Evolutionary conservation across 1,139 yeast genomes (phyloP).

Genomic region (Magnusiomyces suaveolens): DNA sequence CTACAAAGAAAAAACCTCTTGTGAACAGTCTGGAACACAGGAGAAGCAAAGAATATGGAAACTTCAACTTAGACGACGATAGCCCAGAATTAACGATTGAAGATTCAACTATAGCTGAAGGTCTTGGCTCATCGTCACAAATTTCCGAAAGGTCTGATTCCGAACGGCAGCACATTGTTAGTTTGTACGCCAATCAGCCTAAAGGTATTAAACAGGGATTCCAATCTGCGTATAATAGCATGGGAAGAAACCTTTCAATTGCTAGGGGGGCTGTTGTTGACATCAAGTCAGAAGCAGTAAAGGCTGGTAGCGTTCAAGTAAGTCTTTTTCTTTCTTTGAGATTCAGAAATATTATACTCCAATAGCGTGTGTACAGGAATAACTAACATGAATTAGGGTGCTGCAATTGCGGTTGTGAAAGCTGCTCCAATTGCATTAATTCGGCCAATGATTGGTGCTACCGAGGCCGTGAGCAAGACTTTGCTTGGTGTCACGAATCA

Average conservation of each 20-base stretch:
- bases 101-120: not conserved
- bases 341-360: too few species aligned
- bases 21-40: not conserved
- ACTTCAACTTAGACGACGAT: slow-evolving; percentile 25
- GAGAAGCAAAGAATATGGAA: not conserved
- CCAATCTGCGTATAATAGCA: slow-evolving; percentile 57
- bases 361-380: not conserved
- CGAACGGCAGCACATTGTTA: slow-evolving; percentile 35
- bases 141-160: not conserved
- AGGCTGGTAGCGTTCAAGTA: slow-evolving; percentile 47
- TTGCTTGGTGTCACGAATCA: slow-evolving; percentile 78
- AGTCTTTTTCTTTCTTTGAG: not conserved
- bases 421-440: slow-evolving; percentile 74
- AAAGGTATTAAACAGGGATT: slow-evolving; percentile 60
- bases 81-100: slow-evolving; percentile 14
- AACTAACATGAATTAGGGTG: slow-evolving; percentile 32
- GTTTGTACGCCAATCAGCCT: slow-evolving; percentile 84
- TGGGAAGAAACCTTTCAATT: slow-evolving; percentile 57
- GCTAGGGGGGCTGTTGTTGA: slow-evolving; percentile 57
- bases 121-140: not conserved
- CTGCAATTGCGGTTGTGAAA: slow-evolving; percentile 56
- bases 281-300: slow-evolving; percentile 47
- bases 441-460: slow-evolving; percentile 84
- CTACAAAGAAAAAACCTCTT: not conserved
- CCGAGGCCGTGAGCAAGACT: slow-evolving; percentile 79